phyloP scores from a whole-genome alignment of 495 filamentous ascomycete genomes.

The Rhypophila decipiens region DNA sequence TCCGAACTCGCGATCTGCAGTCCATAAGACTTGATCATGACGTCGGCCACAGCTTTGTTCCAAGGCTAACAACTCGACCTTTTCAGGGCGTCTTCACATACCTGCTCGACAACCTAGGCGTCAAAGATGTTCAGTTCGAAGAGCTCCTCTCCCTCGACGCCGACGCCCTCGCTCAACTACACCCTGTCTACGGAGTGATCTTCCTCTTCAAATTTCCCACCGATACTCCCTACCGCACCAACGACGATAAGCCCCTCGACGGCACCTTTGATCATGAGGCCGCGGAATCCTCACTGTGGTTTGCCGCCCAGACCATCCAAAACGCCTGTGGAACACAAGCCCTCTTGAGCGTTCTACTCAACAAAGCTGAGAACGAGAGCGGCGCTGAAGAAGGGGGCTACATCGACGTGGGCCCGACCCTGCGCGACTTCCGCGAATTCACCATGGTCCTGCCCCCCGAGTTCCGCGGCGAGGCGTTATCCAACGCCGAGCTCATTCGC shows the following conservation, averaged over 20 bases:
- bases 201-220: constrained; percentile 98
- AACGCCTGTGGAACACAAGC: constrained; percentile 99
- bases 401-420: constrained; percentile 51
- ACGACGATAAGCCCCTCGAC: constrained; percentile 58
- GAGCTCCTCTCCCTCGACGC: constrained; percentile 89
- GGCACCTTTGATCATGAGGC: constrained; percentile 73
- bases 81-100: constrained; percentile 94
- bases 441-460: constrained; percentile 81
- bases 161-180: constrained; percentile 66
- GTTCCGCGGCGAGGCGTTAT: constrained; percentile 54
- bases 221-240: constrained; percentile 53
- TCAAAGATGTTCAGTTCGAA: constrained; percentile 92
- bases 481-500: constrained; percentile 73
- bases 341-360: constrained; percentile 85
- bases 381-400: constrained; percentile 9
- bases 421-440: constrained; percentile 85
- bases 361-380: constrained; percentile 51
- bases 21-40: background rate
- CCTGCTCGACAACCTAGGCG: constrained; percentile 84
- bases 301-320: constrained; percentile 96
- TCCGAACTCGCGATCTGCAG: too few relatives aligned
- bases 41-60: constrained; percentile 7
- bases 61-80: background rate
- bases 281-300: constrained; percentile 68
- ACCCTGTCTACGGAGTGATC: constrained; percentile 92